phyloP scores from a whole-genome alignment of 2,329 filamentous ascomycete genomes.

The Penicillium sp. region DNA sequence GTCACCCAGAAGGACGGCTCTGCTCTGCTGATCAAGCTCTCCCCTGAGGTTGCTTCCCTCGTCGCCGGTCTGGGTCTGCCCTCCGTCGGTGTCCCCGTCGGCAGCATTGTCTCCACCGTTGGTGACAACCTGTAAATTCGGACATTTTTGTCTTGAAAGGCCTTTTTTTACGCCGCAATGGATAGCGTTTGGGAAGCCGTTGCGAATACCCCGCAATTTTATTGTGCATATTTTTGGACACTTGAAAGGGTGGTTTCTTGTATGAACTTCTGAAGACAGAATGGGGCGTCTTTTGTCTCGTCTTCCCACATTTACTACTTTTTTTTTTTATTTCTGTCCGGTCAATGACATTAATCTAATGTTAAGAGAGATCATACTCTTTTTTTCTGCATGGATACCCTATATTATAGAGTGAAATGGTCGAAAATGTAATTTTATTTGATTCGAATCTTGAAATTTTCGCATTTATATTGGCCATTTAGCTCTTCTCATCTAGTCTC shows the following conservation, averaged over 20 bases:
- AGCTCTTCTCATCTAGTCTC: too few species aligned
- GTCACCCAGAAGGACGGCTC: conserved; percentile 34
- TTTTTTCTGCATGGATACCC: conserved; percentile 2
- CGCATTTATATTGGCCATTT: too few species aligned
- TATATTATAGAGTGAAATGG: conserved; percentile 1
- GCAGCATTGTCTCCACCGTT: conserved; percentile 32
- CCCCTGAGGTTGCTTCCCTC: conserved; percentile 33
- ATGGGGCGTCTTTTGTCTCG: conserved; percentile 6
- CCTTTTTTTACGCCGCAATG: conserved; percentile 26
- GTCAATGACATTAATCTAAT: conserved; percentile 20
- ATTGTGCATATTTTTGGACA: conserved; percentile 21
- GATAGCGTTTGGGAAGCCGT: conserved; percentile 23
- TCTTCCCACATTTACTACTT: conserved; percentile 13
- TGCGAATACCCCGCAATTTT: conserved; percentile 20
- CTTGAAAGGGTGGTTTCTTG: conserved; percentile 20
- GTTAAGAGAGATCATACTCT: conserved; percentile 4
- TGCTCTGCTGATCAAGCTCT: conserved; percentile 38
- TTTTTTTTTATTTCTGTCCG: conserved; percentile 14
- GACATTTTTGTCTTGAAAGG: conserved; percentile 9
- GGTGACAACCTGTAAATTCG: conserved; percentile 30
- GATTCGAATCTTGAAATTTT: background rate
- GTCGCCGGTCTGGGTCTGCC: conserved; percentile 34
- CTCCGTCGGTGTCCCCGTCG: conserved; percentile 30
- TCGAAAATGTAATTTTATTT: conserved; percentile 3
- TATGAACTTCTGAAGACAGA: conserved; percentile 16